phyloP scores from a whole-genome alignment of 148 eudicot genomes.

The Gaultheria prostrata region DNA sequence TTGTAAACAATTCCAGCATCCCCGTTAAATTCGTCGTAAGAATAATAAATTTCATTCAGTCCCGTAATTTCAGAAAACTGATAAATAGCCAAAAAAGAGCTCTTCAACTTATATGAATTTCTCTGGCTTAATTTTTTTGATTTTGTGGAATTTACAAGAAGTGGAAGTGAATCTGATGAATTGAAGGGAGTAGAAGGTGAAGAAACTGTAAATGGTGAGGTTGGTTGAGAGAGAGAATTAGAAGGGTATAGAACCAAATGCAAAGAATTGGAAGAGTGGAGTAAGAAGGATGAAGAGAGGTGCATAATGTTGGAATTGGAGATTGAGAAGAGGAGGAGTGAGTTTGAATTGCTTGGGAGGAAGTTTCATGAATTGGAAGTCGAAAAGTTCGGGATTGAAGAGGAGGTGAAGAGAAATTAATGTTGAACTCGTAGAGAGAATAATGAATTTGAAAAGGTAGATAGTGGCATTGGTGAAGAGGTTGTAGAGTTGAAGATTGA shows the following conservation, averaged over 20 bases:
- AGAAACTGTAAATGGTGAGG: background rate
- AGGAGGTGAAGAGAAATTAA: slow-evolving; percentile 31
- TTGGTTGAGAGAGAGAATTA: background rate
- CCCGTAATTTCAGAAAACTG: too few relatives aligned
- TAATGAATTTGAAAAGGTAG: slow-evolving; percentile 9
- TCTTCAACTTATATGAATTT: too few relatives aligned
- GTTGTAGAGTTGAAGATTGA: slow-evolving; percentile 49
- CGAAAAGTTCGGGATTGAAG: slow-evolving; percentile 30
- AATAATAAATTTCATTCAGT: too few relatives aligned
- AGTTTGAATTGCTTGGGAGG: slow-evolving; percentile 24
- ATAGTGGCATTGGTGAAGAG: slow-evolving; percentile 2
- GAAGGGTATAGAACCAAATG: slow-evolving; percentile 10
- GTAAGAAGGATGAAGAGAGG: slow-evolving; percentile 19
- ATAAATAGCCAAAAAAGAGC: too few relatives aligned
- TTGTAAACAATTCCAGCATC: too few relatives aligned
- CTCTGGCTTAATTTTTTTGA: too few relatives aligned
- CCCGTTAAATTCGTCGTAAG: too few relatives aligned
- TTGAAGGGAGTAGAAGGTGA: slow-evolving; percentile 5
- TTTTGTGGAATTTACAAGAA: too few relatives aligned
- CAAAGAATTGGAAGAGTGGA: slow-evolving; percentile 25
- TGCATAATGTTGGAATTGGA: slow-evolving; percentile 15
- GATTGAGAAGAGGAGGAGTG: slow-evolving; percentile 18
- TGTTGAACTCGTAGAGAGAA: slow-evolving; percentile 19
- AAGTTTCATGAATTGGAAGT: slow-evolving; percentile 34
- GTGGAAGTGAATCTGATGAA: background rate